Evolutionary conservation across 2,329 filamentous ascomycete species (phyloP).

Genomic region (Trichoderma semiorbis): DNA sequence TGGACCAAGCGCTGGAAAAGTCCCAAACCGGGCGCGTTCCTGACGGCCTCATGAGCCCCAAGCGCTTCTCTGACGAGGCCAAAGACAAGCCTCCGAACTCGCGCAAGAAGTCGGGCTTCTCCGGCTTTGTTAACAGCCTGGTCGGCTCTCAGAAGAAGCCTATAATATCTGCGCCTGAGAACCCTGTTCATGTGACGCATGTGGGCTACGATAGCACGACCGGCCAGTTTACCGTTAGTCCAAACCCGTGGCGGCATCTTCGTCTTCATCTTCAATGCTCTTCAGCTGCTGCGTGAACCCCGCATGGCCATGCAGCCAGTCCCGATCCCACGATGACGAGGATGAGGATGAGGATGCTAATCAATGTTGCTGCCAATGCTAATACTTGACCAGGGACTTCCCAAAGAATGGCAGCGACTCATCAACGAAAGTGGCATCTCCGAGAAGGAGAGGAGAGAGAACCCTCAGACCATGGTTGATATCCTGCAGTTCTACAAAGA

Average conservation of each 20-base stretch:
- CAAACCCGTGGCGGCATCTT: not conserved
- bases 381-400: constrained; percentile 64
- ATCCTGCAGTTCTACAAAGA: constrained; percentile 98
- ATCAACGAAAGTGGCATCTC: constrained; percentile 95
- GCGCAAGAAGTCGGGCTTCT: constrained; percentile 85
- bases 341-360: not conserved
- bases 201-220: constrained; percentile 96
- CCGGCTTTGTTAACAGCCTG: constrained; percentile 71
- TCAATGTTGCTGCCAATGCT: constrained; percentile 17
- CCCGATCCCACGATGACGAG: not conserved
- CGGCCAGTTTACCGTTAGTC: constrained; percentile 87
- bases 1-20: constrained; percentile 40
- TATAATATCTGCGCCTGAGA: constrained; percentile 94
- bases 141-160: constrained; percentile 85
- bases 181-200: constrained; percentile 96
- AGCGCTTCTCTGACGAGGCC: constrained; percentile 77
- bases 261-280: not conserved
- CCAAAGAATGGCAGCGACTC: constrained; percentile 96
- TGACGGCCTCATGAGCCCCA: constrained; percentile 52
- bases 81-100: constrained; percentile 49
- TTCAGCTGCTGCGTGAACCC: constrained; percentile 18
- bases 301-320: constrained; percentile 5
- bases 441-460: constrained; percentile 91
- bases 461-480: constrained; percentile 92
- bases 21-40: constrained; percentile 30